phyloP scores from a whole-genome alignment of 164 flowering plant species.

The Paratinospora sagittata region DNA sequence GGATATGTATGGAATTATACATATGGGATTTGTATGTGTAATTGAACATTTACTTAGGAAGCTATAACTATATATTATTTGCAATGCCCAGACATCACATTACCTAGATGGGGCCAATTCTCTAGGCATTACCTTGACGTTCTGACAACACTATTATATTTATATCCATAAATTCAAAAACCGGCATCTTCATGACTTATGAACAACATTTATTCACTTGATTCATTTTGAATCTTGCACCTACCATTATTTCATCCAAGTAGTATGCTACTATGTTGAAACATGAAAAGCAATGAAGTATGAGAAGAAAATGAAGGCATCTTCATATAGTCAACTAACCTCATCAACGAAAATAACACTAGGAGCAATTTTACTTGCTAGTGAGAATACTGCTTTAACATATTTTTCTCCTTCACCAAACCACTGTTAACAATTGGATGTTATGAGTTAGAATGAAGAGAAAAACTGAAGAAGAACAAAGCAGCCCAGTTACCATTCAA shows the following conservation, averaged over 20 bases:
- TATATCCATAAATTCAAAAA: too few relatives aligned
- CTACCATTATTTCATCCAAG: neutral
- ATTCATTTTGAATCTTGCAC: neutral
- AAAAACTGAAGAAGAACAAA: neutral
- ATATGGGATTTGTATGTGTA: too few relatives aligned
- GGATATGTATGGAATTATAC: too few relatives aligned
- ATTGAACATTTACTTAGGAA: too few relatives aligned
- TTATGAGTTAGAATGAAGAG: conserved; percentile 11
- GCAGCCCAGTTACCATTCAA: neutral
- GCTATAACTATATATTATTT: too few relatives aligned
- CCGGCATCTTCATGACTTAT: too few relatives aligned
- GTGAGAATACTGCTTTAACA: conserved; percentile 40
- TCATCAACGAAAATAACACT: conserved; percentile 41
- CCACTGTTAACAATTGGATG: conserved; percentile 33
- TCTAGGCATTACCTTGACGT: too few relatives aligned
- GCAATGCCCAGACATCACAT: too few relatives aligned
- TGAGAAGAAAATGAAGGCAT: neutral
- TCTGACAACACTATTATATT: too few relatives aligned
- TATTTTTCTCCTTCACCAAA: conserved; percentile 43
- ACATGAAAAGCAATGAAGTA: neutral
- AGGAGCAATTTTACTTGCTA: conserved; percentile 42
- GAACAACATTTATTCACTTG: neutral
- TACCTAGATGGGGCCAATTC: too few relatives aligned
- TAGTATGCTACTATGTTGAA: neutral
- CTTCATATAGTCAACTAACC: conserved; percentile 30